phyloP scores from a whole-genome alignment of 1,284 basidiomycete genomes.

The Pulveroboletus sp. region DNA sequence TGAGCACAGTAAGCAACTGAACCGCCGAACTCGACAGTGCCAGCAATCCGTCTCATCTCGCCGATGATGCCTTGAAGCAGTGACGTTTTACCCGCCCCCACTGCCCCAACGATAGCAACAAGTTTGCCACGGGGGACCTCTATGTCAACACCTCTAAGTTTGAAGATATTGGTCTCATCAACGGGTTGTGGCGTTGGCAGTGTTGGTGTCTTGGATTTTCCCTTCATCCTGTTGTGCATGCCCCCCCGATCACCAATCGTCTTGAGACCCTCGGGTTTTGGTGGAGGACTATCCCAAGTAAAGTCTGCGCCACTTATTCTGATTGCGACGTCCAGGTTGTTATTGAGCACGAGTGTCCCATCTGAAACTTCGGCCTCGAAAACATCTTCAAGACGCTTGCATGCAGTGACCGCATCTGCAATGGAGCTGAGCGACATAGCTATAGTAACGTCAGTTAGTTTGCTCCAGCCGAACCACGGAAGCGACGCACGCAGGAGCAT shows the following conservation, averaged over 20 bases:
- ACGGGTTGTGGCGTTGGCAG: neutral
- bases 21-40: slow-evolving; percentile 70
- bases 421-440: slow-evolving; percentile 77
- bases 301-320: slow-evolving; percentile 71
- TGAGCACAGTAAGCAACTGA: slow-evolving; percentile 82
- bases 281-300: slow-evolving; percentile 81
- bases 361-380: slow-evolving; percentile 78
- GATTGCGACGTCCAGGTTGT: slow-evolving; percentile 61
- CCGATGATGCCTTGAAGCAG: slow-evolving; percentile 79
- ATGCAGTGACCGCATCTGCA: slow-evolving; percentile 78
- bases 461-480: neutral
- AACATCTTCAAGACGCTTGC: slow-evolving; percentile 65
- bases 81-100: slow-evolving; percentile 69
- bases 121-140: slow-evolving; percentile 71
- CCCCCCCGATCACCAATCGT: slow-evolving; percentile 15
- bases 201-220: neutral
- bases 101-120: slow-evolving; percentile 77
- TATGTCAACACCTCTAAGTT: slow-evolving; percentile 54
- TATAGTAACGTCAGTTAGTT: slow-evolving; percentile 24
- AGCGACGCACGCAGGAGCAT: slow-evolving; percentile 54
- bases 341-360: slow-evolving; percentile 52
- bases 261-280: slow-evolving; percentile 43
- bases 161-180: slow-evolving; percentile 23
- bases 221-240: slow-evolving; percentile 1
- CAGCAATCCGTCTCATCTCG: slow-evolving; percentile 70